These are phyloP conservation scores for Malassezia cuniculi DNA, from an alignment of 1,284 basidiomycete genomes.

Conservation along the genomic window DNA sequence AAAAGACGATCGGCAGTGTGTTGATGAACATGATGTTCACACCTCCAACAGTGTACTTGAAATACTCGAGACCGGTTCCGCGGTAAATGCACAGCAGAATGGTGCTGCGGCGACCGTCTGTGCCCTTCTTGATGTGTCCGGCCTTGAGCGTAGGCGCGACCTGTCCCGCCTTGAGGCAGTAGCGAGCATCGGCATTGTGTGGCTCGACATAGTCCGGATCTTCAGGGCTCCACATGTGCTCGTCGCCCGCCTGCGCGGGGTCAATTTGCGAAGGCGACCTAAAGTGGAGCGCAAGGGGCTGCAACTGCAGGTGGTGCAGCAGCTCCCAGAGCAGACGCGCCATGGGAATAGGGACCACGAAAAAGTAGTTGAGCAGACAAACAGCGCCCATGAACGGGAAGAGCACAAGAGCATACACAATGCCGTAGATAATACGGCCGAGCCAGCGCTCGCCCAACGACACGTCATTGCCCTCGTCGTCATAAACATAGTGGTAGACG, in stretches of 20 bases:
- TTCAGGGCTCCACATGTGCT: constrained; percentile 11
- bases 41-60: constrained; percentile 97
- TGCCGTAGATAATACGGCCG: constrained; percentile 34
- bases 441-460: constrained; percentile 19
- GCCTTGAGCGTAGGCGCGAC: constrained; percentile 44
- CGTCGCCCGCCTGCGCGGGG: neutral
- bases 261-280: constrained; percentile 49
- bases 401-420: constrained; percentile 72
- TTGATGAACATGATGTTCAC: constrained; percentile 99
- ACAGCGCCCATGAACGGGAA: constrained; percentile 61
- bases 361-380: constrained; percentile 73
- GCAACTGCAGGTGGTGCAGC: constrained; percentile 65
- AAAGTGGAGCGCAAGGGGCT: constrained; percentile 79
- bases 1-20: constrained; percentile 80
- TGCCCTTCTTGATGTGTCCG: constrained; percentile 44
- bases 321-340: constrained; percentile 90
- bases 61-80: constrained; percentile 80
- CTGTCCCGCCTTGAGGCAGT: constrained; percentile 39
- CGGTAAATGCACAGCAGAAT: constrained; percentile 90
- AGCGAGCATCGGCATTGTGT: constrained; percentile 14
- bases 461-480: constrained; percentile 31
- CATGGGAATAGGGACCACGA: constrained; percentile 93
- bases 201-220: constrained; percentile 37
- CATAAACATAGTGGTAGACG: constrained; percentile 38
- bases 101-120: constrained; percentile 52